phyloP scores from a whole-genome alignment of 129 eudicot species.

The Lonicera japonica region DNA sequence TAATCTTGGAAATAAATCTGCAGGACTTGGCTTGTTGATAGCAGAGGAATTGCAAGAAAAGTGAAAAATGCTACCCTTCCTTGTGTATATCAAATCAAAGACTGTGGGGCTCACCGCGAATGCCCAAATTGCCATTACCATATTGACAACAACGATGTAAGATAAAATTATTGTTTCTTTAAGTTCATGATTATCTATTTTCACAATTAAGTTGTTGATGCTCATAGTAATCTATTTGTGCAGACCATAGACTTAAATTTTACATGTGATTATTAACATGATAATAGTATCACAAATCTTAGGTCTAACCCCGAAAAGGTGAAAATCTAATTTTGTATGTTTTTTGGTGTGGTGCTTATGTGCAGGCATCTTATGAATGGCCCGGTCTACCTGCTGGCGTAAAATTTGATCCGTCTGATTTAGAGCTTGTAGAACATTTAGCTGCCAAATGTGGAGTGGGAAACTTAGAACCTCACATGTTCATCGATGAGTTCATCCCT shows the following conservation, averaged over 20 bases:
- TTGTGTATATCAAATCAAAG: slow-evolving; percentile 48
- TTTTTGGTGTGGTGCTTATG: neutral
- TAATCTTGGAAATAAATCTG: slow-evolving; percentile 4
- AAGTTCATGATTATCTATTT: neutral
- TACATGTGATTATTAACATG: no score
- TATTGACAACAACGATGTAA: slow-evolving; percentile 80
- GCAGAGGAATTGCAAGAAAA: slow-evolving; percentile 60
- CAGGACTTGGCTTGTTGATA: slow-evolving; percentile 77
- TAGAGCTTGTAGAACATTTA: slow-evolving; percentile 69
- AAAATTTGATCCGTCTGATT: slow-evolving; percentile 87
- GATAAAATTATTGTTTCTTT: slow-evolving; percentile 1
- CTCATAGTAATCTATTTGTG: no score
- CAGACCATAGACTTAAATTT: no score
- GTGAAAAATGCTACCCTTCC: slow-evolving; percentile 59
- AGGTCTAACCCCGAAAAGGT: no score
- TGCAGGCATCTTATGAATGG: slow-evolving; percentile 69
- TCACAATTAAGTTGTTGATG: no score
- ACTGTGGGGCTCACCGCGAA: slow-evolving; percentile 63
- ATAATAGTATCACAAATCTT: no score
- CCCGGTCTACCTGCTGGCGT: slow-evolving; percentile 91
- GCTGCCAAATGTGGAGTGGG: slow-evolving; percentile 67
- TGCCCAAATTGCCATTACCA: slow-evolving; percentile 67
- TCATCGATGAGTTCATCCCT: slow-evolving; percentile 85
- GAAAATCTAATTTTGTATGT: neutral
- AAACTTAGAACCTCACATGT: slow-evolving; percentile 43